These are phyloP conservation scores for Colletotrichum sp. DNA, from an alignment of 2,329 filamentous ascomycete genomes.

Conservation along the genomic window DNA sequence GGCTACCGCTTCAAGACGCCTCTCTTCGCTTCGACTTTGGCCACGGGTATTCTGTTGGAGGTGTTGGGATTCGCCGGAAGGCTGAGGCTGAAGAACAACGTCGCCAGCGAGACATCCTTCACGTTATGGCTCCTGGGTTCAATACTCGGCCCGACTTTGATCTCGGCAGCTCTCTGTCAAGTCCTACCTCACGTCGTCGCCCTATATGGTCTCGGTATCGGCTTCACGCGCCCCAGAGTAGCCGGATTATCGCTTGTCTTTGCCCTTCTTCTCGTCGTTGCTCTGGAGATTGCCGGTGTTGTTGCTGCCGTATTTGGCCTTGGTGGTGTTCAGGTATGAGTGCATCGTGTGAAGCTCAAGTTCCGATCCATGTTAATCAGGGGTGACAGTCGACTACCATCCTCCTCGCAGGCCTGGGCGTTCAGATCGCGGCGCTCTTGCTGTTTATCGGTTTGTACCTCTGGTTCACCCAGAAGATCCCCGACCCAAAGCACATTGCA, in stretches of 20 bases:
- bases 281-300: conserved; percentile 27
- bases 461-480: conserved; percentile 44
- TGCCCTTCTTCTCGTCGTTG: conserved; percentile 35
- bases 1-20: conserved; percentile 44
- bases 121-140: conserved; percentile 51
- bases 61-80: conserved; percentile 52
- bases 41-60: conserved; percentile 46
- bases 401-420: conserved; percentile 46
- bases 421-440: conserved; percentile 47
- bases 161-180: conserved; percentile 48
- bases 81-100: conserved; percentile 41
- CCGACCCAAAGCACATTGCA: conserved; percentile 41
- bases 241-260: conserved; percentile 36
- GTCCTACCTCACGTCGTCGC: conserved; percentile 50
- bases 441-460: conserved; percentile 42
- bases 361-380: background rate
- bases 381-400: conserved; percentile 39
- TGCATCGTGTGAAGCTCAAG: background rate
- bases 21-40: conserved; percentile 44
- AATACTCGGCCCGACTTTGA: conserved; percentile 49
- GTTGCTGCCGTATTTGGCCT: conserved; percentile 41
- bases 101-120: conserved; percentile 40
- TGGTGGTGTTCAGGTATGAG: conserved; percentile 13
- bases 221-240: conserved; percentile 37
- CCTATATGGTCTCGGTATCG: conserved; percentile 50